Conservation (phyloP, 1,284 basidiomycete genomes). For the Ustilago curta region DNA sequence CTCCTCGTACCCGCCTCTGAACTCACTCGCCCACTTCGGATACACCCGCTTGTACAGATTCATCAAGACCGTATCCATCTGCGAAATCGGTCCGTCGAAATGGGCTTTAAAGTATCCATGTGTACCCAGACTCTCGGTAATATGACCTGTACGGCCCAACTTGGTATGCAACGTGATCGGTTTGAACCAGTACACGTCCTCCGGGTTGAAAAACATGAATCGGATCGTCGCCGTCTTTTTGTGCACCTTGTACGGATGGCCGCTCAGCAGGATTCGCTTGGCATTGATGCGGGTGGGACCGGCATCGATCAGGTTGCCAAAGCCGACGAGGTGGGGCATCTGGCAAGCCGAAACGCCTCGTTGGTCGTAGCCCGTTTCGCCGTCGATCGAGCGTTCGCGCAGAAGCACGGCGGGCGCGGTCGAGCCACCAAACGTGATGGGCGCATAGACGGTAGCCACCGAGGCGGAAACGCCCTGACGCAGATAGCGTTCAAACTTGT, state of each 20-base stretch:
- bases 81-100: constrained; percentile 93
- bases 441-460: constrained; percentile 81
- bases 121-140: constrained; percentile 89
- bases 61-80: constrained; percentile 77
- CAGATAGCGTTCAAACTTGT: constrained; percentile 95
- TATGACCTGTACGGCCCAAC: constrained; percentile 89
- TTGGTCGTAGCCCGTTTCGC: constrained; percentile 64
- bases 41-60: constrained; percentile 76
- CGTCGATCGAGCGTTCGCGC: constrained; percentile 45
- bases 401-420: constrained; percentile 62
- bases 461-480: constrained; percentile 79
- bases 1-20: constrained; percentile 21
- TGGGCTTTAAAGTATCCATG: constrained; percentile 96
- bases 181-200: constrained; percentile 92
- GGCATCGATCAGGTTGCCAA: constrained; percentile 86
- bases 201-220: constrained; percentile 98
- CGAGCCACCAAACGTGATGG: constrained; percentile 83
- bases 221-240: constrained; percentile 96
- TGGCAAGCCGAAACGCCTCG: constrained; percentile 62
- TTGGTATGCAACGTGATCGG: constrained; percentile 94
- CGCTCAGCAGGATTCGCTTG: constrained; percentile 91
- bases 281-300: constrained; percentile 86
- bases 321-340: constrained; percentile 81
- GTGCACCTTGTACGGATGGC: constrained; percentile 97
- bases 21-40: constrained; percentile 77